Base-by-base conservation (phyloP, 805 yeast genomes). In the Teunomyces atbi region DNA sequence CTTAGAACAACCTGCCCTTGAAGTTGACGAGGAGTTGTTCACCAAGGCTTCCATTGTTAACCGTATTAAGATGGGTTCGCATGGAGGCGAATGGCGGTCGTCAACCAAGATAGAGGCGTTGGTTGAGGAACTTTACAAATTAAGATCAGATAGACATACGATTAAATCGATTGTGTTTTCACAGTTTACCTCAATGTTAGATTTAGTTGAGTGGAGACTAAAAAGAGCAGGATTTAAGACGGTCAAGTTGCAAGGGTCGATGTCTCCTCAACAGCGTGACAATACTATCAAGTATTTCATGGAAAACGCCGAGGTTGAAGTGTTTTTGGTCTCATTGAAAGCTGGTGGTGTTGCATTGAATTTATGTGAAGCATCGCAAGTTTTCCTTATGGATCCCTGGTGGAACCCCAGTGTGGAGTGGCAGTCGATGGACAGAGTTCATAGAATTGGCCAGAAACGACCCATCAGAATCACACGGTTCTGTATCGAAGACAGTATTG, bases 321-420 rank as follows among this genome's bases (percentile, higher is more conserved):
- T 94, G 6, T 94, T 94, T 61, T 68, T 94, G 52, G 99, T 94
- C 6, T 89, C 97, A 29, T 76, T 94, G 57, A 94, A 94, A 61
- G 99, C 99, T 0, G 99, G 99, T 55, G 99, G 99, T 69, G 99
- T 94, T 36, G 99, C 99, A 0, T 74, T 94, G 54, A 94, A 94
- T 62, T 74, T 94, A 53, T 92, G 97, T 60, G 99, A 95, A 59
- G 98, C 99, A 0, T 90, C 95, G 2, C 98, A 92, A 59, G 98
- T 94, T 40, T 94, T 94, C 56, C 76, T 94, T 38, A 74, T 94
- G 74, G 99, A 94, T 59, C 98, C 98, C 29, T 94, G 99, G 99
- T 94, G 99, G 98, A 95, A 94, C 62, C 98, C 98, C 1, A 86
- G 96, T 55, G 94, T 92, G 6, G 99, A 94, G 64, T 94, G 97